phyloP scores from a whole-genome alignment of 1,284 basidiomycete species.

The Leccinum glutinopallens region DNA sequence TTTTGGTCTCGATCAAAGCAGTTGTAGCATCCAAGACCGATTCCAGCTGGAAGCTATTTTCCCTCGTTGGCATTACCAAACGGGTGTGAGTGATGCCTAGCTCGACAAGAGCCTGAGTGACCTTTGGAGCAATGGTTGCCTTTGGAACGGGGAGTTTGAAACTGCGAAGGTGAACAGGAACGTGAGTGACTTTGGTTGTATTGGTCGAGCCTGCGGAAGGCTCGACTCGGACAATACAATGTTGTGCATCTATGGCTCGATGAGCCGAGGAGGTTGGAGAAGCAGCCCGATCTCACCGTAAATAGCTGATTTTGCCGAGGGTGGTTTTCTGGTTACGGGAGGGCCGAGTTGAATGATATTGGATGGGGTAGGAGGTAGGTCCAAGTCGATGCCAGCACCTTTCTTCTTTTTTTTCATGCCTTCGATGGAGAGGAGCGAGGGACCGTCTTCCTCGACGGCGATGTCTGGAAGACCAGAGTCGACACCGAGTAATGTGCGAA shows the following conservation, averaged over 20 bases:
- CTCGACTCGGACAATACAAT: conserved; percentile 80
- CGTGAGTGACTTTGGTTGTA: conserved; percentile 74
- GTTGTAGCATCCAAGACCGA: conserved; percentile 70
- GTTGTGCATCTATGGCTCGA: conserved; percentile 55
- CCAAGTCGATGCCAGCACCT: conserved; percentile 45
- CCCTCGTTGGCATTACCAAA: conserved; percentile 89
- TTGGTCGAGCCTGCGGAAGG: conserved; percentile 47
- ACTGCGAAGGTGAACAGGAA: conserved; percentile 78
- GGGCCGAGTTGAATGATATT: conserved; percentile 44
- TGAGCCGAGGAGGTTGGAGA: conserved; percentile 9
- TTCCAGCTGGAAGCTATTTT: conserved; percentile 76
- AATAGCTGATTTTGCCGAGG: conserved; percentile 54
- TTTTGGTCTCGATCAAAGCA: conserved; percentile 83
- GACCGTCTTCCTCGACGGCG: conserved; percentile 61
- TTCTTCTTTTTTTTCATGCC: conserved; percentile 53
- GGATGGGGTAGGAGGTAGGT: conserved; percentile 59
- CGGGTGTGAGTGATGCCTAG: conserved; percentile 73
- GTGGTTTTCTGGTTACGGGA: conserved; percentile 48
- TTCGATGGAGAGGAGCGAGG: conserved; percentile 45
- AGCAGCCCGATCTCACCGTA: conserved; percentile 49
- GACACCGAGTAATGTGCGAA: conserved; percentile 82
- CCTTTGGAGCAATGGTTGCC: conserved; percentile 68
- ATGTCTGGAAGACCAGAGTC: conserved; percentile 83
- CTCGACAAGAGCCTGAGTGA: conserved; percentile 75
- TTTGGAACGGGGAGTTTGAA: conserved; percentile 82